Evolutionary conservation across 495 filamentous ascomycete genomes (phyloP).

Genomic region (Trichoderma parareesei): DNA sequence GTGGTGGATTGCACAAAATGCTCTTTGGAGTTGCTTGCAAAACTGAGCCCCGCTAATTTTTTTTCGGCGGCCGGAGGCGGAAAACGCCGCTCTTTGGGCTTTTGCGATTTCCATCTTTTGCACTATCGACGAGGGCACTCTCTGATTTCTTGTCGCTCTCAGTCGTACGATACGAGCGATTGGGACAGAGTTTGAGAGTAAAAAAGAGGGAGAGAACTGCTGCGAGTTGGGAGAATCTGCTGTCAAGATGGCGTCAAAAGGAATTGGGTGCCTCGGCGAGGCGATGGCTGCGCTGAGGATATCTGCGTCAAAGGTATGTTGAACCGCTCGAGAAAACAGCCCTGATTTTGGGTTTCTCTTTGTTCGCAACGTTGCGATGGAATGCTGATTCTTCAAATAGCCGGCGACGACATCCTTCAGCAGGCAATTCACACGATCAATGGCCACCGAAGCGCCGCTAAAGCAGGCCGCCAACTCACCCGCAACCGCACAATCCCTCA

Average conservation of each 20-base stretch:
- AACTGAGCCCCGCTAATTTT: constrained; percentile 29
- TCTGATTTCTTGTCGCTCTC: background rate
- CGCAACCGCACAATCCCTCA: constrained; percentile 13
- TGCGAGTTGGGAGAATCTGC: constrained; percentile 8
- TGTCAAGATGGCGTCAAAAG: constrained; percentile 33
- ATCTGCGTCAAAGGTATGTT: constrained; percentile 20
- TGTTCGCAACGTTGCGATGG: constrained; percentile 2
- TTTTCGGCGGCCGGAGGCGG: constrained; percentile 31
- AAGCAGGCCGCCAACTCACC: constrained; percentile 38
- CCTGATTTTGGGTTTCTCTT: background rate
- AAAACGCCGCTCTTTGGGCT: constrained; percentile 14
- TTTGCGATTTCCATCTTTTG: background rate
- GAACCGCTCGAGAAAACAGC: no score
- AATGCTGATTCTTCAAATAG: background rate
- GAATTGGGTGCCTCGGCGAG: constrained; percentile 38
- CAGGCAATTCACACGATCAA: constrained; percentile 45
- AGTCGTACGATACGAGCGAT: no score
- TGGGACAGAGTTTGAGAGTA: background rate
- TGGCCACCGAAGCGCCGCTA: constrained; percentile 64
- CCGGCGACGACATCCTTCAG: constrained; percentile 5
- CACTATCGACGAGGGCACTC: background rate
- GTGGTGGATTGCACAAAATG: constrained; percentile 9
- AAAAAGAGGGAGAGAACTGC: background rate
- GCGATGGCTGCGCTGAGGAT: constrained; percentile 36
- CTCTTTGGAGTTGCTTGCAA: constrained; percentile 14